Conservation (phyloP, 768 basidiomycete genomes). For the Hericium erinaceus region DNA sequence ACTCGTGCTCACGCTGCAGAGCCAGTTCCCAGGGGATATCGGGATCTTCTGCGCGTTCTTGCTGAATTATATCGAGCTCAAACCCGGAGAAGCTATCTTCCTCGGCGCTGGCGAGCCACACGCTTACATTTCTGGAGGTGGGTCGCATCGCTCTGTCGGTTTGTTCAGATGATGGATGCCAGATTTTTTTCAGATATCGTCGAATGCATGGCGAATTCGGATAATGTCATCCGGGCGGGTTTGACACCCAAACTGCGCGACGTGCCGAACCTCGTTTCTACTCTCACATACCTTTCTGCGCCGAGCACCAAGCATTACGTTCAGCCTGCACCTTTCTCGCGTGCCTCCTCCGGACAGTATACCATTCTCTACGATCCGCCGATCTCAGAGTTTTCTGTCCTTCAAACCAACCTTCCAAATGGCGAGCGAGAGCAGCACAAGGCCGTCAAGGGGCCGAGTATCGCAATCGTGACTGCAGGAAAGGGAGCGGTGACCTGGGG, state of each 20-base stretch:
- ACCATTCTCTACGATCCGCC: slow-evolving; percentile 81
- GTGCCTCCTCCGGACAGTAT: slow-evolving; percentile 9
- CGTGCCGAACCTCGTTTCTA: slow-evolving; percentile 78
- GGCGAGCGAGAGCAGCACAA: slow-evolving; percentile 46
- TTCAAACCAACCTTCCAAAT: slow-evolving; percentile 43
- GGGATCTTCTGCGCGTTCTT: slow-evolving; percentile 89
- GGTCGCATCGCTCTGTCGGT: slow-evolving; percentile 15
- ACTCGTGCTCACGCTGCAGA: slow-evolving; percentile 52
- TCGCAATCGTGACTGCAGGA: slow-evolving; percentile 71
- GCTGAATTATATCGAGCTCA: slow-evolving; percentile 75
- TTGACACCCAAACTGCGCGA: slow-evolving; percentile 96
- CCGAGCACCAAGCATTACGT: slow-evolving; percentile 65
- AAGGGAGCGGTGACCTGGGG: slow-evolving; percentile 47
- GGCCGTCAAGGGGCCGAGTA: slow-evolving; percentile 73
- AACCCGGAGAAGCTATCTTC: slow-evolving; percentile 87
- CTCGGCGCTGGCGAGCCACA: slow-evolving; percentile 95
- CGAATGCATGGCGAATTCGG: slow-evolving; percentile 98
- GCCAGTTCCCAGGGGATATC: slow-evolving; percentile 85
- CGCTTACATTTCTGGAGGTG: slow-evolving; percentile 90
- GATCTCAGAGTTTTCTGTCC: slow-evolving; percentile 86
- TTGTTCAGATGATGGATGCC: not conserved
- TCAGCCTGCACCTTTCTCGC: slow-evolving; percentile 39
- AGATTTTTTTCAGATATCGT: slow-evolving; percentile 65
- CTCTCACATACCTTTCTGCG: slow-evolving; percentile 77
- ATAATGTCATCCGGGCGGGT: slow-evolving; percentile 98